Evolutionary conservation across 1,139 yeast species (phyloP).

Genomic region (Zhuliangozyma parablackwelliae): DNA sequence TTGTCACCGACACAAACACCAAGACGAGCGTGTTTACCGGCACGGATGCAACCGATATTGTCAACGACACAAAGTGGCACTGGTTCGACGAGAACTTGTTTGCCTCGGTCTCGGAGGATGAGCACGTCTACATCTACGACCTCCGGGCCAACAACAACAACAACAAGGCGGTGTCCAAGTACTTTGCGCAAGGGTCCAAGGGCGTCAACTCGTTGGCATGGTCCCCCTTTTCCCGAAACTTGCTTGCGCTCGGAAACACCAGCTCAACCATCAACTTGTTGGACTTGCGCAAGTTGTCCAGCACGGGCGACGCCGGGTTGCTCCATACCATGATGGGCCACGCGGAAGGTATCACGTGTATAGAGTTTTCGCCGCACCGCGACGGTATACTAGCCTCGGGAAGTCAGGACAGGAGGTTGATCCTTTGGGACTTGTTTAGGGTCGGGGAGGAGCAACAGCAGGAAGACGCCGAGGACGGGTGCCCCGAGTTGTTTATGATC

Average conservation of each 20-base stretch:
- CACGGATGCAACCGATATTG: constrained; percentile 47
- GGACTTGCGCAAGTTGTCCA: constrained; percentile 49
- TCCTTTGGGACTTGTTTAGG: constrained; percentile 68
- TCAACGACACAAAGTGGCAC: constrained; percentile 76
- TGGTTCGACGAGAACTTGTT: constrained; percentile 43
- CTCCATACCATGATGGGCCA: constrained; percentile 79
- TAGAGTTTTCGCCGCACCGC: constrained; percentile 68
- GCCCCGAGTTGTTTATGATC: constrained; percentile 78
- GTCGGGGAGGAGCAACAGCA: constrained; percentile 78
- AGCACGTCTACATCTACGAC: constrained; percentile 41
- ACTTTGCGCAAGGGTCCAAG: constrained; percentile 30
- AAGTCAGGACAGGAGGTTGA: constrained; percentile 65
- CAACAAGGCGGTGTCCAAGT: constrained; percentile 20
- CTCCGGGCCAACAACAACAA: constrained; percentile 21
- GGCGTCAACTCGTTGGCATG: constrained; percentile 63
- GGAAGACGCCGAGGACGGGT: constrained; percentile 77
- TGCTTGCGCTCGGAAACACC: constrained; percentile 65
- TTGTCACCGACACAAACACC: constrained; percentile 20
- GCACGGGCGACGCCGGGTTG: constrained; percentile 21
- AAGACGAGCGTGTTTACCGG: constrained; percentile 6
- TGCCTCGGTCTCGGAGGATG: constrained; percentile 73
- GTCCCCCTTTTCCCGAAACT: constrained; percentile 54
- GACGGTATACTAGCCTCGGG: constrained; percentile 75
- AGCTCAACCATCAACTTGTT: constrained; percentile 62
- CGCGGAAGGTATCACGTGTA: constrained; percentile 59